These are phyloP conservation scores for Ceratocystis alfenasii DNA, from an alignment of 2,329 filamentous ascomycete genomes.

Conservation along the genomic window DNA sequence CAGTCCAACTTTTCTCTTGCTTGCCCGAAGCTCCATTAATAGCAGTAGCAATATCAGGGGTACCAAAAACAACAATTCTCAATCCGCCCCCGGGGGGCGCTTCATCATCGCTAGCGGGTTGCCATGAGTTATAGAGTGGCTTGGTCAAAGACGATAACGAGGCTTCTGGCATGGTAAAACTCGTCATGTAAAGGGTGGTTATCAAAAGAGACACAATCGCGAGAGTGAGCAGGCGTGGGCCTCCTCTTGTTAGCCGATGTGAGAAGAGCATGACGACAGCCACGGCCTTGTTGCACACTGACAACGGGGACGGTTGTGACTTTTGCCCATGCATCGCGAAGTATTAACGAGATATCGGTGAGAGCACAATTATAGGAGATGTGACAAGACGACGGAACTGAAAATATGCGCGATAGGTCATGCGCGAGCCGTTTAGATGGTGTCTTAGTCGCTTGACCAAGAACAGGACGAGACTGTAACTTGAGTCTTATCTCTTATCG, in stretches of 20 bases:
- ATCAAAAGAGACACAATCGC: slow-evolving; percentile 27
- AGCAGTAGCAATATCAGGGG: slow-evolving; percentile 33
- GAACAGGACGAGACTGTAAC: background rate
- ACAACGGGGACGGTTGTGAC: background rate
- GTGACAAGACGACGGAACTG: background rate
- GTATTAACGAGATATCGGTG: too few relatives aligned
- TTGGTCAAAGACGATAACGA: slow-evolving; percentile 20
- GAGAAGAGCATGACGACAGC: slow-evolving; percentile 28
- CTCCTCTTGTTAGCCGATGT: slow-evolving; percentile 33
- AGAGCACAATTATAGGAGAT: too few relatives aligned
- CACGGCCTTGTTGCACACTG: slow-evolving; percentile 2
- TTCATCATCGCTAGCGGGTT: slow-evolving; percentile 25
- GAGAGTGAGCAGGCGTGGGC: slow-evolving; percentile 27
- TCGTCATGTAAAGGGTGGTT: slow-evolving; percentile 24
- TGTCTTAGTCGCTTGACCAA: background rate
- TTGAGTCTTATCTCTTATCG: background rate
- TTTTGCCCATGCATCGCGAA: slow-evolving; percentile 17
- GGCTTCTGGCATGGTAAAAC: slow-evolving; percentile 21
- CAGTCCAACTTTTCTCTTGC: slow-evolving; percentile 34
- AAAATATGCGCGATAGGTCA: background rate
- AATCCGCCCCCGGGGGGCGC: slow-evolving; percentile 29
- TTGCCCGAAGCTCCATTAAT: slow-evolving; percentile 28
- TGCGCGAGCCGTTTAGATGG: background rate
- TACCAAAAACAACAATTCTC: slow-evolving; percentile 42
- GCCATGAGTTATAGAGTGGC: slow-evolving; percentile 25